Evolutionary conservation across 169 alveolate genomes (phyloP), one percentile per base, ranked within the genome.

Genomic region (Pseudocohnilembus persalinus): DNA sequence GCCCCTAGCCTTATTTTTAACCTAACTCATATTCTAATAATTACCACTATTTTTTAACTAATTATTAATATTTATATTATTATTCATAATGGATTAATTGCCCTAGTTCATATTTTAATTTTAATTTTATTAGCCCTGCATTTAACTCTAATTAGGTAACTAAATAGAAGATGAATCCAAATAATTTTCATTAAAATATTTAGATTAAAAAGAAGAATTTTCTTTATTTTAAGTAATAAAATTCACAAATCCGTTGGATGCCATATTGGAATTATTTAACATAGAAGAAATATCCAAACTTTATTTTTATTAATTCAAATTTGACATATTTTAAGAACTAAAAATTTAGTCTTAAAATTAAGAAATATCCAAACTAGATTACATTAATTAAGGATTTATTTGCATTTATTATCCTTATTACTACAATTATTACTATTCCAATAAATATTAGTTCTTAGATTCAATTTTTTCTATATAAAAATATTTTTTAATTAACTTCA

Each of bases 181-280:
- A 20, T 49, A 4, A 49, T 49, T 49, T 49, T 11, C 26, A 49
- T 49, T 20, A 11, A 49, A 49, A 49, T 77, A 31, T 77, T 68
- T 77, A 25, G 82, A 33, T 34, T 77, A 77, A 33, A 77, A 77
- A 20, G 82, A 77, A 20, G 82, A 77, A 26, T 77, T 77, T 77
- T 77, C 82, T 77, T 77, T 77, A n/a, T 77, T 77, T 77, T 77
- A 33, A 1, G 30, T 33, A 24, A 77, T 77, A 25, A 77, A 77
- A 33, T 77, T 77, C 72, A 77, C 29, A 68, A 77, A 77, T 1
- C 82, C 82, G 0, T 49, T 49, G 4, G 82, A 68, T 31, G 82
- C 34, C 33, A 33, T 77, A 25, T 63, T 77, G 24, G 82, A 77
- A 4, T 68, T 27, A 34, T 77, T 77, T 31, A 77, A 31, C 30